phyloP scores from a whole-genome alignment of 164 flowering plant genomes.

The Magnolia sinica region DNA sequence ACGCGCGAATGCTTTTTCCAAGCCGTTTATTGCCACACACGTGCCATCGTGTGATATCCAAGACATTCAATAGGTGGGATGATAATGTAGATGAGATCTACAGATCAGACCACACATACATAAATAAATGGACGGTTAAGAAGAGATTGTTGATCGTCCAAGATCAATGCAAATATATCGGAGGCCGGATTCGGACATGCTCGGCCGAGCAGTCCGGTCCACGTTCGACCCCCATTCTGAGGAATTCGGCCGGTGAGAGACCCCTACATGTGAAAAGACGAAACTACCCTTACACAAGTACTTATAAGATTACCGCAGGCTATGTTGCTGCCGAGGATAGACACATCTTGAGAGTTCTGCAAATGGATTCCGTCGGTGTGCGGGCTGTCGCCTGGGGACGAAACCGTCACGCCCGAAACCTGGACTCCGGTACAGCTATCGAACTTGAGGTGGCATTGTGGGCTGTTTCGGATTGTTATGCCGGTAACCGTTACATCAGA shows the following conservation, averaged over 20 bases:
- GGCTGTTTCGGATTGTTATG: slow-evolving; percentile 36
- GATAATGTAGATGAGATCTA: neutral
- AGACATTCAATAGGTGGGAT: neutral
- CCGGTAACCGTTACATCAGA: slow-evolving; percentile 29
- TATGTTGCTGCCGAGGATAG: slow-evolving; percentile 24
- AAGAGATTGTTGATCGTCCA: neutral
- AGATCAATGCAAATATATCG: too few species aligned
- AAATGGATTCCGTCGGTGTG: slow-evolving; percentile 49
- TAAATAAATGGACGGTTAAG: neutral
- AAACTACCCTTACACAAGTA: neutral
- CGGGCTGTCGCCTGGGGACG: slow-evolving; percentile 37
- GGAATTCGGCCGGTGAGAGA: too few species aligned
- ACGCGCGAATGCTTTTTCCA: too few species aligned
- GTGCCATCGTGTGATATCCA: too few species aligned
- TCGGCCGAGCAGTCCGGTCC: too few species aligned
- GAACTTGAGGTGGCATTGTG: slow-evolving; percentile 41
- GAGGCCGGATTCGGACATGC: too few species aligned
- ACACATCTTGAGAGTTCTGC: slow-evolving; percentile 35
- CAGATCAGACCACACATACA: neutral
- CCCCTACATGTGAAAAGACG: neutral
- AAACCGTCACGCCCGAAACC: slow-evolving; percentile 24
- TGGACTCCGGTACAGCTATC: slow-evolving; percentile 32
- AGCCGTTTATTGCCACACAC: too few species aligned
- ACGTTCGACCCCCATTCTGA: neutral
- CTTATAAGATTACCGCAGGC: slow-evolving; percentile 30